These are phyloP conservation scores for Cyberlindnera nakhonratchasimensis DNA, from an alignment of 805 yeast species.

Conservation along the genomic window DNA sequence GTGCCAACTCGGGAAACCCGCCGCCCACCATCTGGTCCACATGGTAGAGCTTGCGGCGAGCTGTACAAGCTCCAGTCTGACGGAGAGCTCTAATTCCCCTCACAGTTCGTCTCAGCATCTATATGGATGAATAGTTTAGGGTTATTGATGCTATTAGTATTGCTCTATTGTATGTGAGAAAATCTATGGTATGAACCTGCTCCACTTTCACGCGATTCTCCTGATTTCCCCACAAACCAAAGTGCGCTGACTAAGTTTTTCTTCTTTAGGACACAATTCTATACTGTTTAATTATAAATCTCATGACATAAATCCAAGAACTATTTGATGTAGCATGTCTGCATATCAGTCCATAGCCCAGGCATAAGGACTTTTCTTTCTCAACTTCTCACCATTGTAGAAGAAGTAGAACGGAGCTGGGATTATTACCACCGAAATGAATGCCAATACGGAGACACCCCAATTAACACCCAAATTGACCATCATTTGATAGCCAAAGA, in stretches of 20 bases:
- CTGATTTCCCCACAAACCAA: too few species aligned
- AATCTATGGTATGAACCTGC: too few species aligned
- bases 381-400: conserved; percentile 41
- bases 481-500: conserved; percentile 57
- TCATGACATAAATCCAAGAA: background rate
- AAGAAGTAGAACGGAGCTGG: conserved; percentile 55
- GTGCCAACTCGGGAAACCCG: background rate
- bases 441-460: conserved; percentile 53
- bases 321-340: background rate
- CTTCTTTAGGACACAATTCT: too few species aligned
- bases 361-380: conserved; percentile 46
- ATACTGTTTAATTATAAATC: too few species aligned
- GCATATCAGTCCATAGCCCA: conserved; percentile 30
- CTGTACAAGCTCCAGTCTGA: conserved; percentile 2
- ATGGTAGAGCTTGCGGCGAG: conserved; percentile 17
- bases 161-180: too few species aligned
- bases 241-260: too few species aligned
- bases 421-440: conserved; percentile 45
- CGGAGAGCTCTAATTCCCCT: conserved; percentile 9
- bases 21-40: conserved; percentile 5
- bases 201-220: too few species aligned
- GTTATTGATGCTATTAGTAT: background rate
- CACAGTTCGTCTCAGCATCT: conserved; percentile 14
- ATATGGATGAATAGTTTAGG: background rate
- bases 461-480: conserved; percentile 52